Base-by-base conservation (phyloP, 2,329 filamentous ascomycete genomes). In the Aspergillus sp. region DNA sequence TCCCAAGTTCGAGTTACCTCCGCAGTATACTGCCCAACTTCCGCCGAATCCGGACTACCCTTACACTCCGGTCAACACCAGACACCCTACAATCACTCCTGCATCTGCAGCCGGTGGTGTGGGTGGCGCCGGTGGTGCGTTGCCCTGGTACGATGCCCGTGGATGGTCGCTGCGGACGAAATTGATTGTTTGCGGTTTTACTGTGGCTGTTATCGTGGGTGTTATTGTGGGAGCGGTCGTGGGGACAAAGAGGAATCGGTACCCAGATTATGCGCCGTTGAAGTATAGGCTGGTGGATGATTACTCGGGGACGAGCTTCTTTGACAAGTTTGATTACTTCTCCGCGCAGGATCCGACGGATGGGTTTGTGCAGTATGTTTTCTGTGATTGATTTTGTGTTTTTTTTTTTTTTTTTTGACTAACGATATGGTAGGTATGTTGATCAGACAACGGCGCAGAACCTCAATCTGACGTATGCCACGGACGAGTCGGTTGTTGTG, bases 381-480 rank as follows among this genome's bases (percentile, higher is more conserved):
- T 39, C 9, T 12, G 7, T n/a, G n/a, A 23, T 58, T 41, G 56
- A 60, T 12, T 57, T 3, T 13, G 17, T 59, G 46, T 23, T 39
- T 6, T 22, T 9, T 44, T 12, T 9, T 22, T 25, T 3, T 7
- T 23, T 22, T 6, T 7, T 23, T 22, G 6, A n/a, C 41, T 43
- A 27, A 43, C 10, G 41, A 3, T 39, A 12, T 30, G 15, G 22
- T 15, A 67, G 56, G 51, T 77, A 72, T 54, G 72, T 77, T 17
- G 64, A 70, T 53, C 56, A 61, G 41, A 48, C 59, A 1, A 62
- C 69, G 1, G 63, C 69, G 1, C 51, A 43, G 2, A 44, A 45
- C 12, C 49, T 67, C 5, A 86, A 86, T 65, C 73, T 86, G 27
- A 86, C 84, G 0, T 80, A 79, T 56, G 79, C 81, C 5, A 74